Percentiles rank a stretch among this genome's conserved stretches.
Conservation (phyloP, 129 eudicot genomes). For the Centaurea solstitialis region DNA sequence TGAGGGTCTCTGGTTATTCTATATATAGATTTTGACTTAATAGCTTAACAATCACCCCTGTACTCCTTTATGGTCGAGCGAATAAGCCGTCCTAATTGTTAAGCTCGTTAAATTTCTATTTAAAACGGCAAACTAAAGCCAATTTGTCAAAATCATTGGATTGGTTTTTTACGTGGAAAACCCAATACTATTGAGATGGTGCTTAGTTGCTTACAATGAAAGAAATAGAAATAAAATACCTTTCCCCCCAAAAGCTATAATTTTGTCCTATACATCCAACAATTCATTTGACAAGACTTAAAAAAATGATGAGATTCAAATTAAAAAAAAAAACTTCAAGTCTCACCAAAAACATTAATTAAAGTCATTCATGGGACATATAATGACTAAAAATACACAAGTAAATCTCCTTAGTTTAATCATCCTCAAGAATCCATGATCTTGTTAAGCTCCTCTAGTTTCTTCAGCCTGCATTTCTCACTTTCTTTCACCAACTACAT, state of each 20-base stretch:
- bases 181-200: not conserved
- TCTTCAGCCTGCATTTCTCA: constrained; percentile 66
- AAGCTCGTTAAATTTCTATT: not conserved
- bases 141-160: not conserved
- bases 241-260: not conserved
- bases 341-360: not conserved
- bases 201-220: not conserved
- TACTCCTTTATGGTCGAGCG: too few species aligned
- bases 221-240: not conserved
- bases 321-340: not conserved
- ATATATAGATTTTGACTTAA: too few species aligned
- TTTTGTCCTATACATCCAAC: not conserved
- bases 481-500: constrained; percentile 66
- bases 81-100: too few species aligned
- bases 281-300: not conserved
- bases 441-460: constrained; percentile 69
- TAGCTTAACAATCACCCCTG: not conserved
- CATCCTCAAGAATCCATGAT: constrained; percentile 35
- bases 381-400: constrained; percentile 2
- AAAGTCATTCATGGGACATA: not conserved
- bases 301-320: not conserved
- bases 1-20: not conserved
- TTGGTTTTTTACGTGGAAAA: too few species aligned
- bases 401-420: not conserved
- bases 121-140: not conserved